Evolutionary conservation across 805 yeast species (phyloP).

Genomic region (Grigorovia yakushimaensis): DNA sequence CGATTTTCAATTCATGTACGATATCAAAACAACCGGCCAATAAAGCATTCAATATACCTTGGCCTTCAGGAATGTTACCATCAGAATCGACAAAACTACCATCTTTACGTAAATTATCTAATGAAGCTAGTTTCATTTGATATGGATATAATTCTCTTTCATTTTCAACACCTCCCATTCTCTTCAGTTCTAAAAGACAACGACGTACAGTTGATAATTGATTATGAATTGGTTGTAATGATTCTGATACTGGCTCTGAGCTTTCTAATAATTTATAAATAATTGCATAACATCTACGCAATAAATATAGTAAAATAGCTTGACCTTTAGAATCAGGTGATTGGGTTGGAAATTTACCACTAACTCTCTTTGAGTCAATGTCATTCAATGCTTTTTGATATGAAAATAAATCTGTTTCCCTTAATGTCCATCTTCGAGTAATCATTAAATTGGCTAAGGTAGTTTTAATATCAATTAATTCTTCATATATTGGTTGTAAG

Average conservation of each 20-base stretch:
- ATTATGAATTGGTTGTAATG: constrained; percentile 86
- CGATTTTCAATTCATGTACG: constrained; percentile 80
- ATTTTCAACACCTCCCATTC: constrained; percentile 85
- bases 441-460: constrained; percentile 74
- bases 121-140: constrained; percentile 84
- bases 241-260: constrained; percentile 91
- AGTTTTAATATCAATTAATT: constrained; percentile 54
- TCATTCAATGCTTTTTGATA: constrained; percentile 66
- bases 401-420: constrained; percentile 86
- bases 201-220: constrained; percentile 86
- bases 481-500: constrained; percentile 51
- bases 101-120: constrained; percentile 78
- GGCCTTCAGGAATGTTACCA: constrained; percentile 93
- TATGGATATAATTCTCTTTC: constrained; percentile 90
- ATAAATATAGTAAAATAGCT: constrained; percentile 56
- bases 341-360: constrained; percentile 43
- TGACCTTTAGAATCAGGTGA: constrained; percentile 42
- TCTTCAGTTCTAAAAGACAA: constrained; percentile 78
- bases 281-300: constrained; percentile 85
- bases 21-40: constrained; percentile 93
- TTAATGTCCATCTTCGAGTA: constrained; percentile 94
- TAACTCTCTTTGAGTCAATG: constrained; percentile 63
- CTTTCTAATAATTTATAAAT: constrained; percentile 83
- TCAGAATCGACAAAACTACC: constrained; percentile 81
- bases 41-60: constrained; percentile 85